Base-by-base conservation (phyloP, 2,329 filamentous ascomycete genomes). In the Eutypella sp. region DNA sequence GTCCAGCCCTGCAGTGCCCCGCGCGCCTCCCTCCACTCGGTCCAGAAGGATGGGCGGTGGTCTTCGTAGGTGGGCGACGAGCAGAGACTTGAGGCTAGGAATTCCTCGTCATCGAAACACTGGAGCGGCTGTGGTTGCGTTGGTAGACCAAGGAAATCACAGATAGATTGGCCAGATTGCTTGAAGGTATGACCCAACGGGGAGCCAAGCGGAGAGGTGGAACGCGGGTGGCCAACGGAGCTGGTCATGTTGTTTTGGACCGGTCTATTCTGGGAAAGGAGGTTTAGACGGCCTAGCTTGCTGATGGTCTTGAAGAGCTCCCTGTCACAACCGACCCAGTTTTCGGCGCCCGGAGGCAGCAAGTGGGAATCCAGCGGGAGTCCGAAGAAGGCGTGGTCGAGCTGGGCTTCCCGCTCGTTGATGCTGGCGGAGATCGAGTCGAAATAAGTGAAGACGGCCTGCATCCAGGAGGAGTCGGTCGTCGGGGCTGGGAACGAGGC, bases 391-490 rank as follows among this genome's bases (percentile, higher is more conserved):
- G 80, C 74, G 11, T 81, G 78, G 51, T 82, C 74, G 16, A 96
- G 79, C 64, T 95, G 89, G 24, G 87, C 82, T 66, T 96, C 91
- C 42, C 91, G 82, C 66, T 96, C 88, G 57, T 96, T 96, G 61
- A 95, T 89, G 43, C 87, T 91, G 33, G 89, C 89, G 0, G 89
- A 90, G 69, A 96, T 89, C 45, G 91, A 89, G 64, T 96, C 92
- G 62, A 95, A 95, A 76, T 92, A 95, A 27, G 89, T 93, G 61
- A 96, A 96, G 56, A 96, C 82, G 36, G 89, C 84, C 58, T 95
- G 88, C 72, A 96, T 92, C 91, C 91, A 96, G 11, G 84, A 81
- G 47, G 89, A 86, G 49, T 90, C 87, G 42, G 82, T 79, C 65
- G 59, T n/a, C n/a, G 82, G 58, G 62, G 76, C 67, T 62, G 80